Percentiles rank a stretch among this genome's conserved stretches.
phyloP scores from a whole-genome alignment of 2,329 filamentous ascomycete genomes.

The Penicillium decumbens region DNA sequence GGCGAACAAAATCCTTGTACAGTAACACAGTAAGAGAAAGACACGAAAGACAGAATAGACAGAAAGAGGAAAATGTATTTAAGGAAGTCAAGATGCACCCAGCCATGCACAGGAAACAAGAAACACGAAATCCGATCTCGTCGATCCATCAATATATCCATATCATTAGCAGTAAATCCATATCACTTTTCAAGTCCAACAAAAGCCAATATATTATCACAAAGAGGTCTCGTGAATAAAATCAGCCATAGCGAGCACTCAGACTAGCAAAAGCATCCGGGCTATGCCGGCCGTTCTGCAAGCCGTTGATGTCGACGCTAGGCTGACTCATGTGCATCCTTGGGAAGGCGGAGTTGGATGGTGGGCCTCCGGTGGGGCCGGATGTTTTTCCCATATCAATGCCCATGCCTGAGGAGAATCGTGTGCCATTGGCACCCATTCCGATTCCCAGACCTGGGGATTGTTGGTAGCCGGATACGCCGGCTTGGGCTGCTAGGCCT shows the following conservation, averaged over 20 bases:
- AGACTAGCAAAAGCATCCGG: constrained; percentile 50
- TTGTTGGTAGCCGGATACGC: constrained; percentile 11
- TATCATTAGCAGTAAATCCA: constrained; percentile 9
- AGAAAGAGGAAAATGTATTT: constrained; percentile 2
- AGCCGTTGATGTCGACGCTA: constrained; percentile 46
- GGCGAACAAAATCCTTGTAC: constrained; percentile 1
- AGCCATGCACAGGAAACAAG: constrained; percentile 7
- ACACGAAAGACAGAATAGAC: neutral
- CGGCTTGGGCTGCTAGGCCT: constrained; percentile 24
- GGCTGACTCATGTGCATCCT: constrained; percentile 45
- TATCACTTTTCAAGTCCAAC: constrained; percentile 2
- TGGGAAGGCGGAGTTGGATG: constrained; percentile 17
- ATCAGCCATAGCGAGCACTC: constrained; percentile 43
- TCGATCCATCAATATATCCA: constrained; percentile 16
- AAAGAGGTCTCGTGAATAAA: constrained; percentile 6
- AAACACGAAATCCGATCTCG: constrained; percentile 10
- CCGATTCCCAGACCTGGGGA: constrained; percentile 18
- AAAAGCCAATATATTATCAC: neutral
- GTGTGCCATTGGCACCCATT: constrained; percentile 8
- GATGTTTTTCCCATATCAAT: neutral
- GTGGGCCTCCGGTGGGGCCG: constrained; percentile 11
- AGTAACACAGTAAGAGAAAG: constrained; percentile 1
- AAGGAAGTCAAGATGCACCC: constrained; percentile 9
- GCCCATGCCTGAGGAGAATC: neutral
- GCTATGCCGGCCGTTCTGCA: constrained; percentile 47